Conservation (phyloP, 164 flowering plant genomes). For the Paratinospora sagittata region DNA sequence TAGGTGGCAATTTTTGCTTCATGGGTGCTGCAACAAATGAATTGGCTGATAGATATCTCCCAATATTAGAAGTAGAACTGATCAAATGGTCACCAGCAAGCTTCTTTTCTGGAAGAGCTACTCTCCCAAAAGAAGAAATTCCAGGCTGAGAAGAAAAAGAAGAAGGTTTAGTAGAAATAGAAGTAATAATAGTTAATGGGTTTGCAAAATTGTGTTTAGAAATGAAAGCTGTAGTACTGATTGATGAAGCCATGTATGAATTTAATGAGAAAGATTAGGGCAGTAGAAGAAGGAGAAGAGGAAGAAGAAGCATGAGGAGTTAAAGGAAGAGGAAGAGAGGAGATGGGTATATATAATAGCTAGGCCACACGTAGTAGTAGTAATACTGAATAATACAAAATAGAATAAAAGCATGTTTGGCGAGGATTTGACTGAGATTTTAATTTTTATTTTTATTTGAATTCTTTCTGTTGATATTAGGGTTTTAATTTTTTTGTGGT, state of each 20-base stretch:
- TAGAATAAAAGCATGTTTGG: constrained; percentile 21
- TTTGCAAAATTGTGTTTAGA: constrained; percentile 1
- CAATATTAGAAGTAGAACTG: background rate
- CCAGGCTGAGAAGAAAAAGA: background rate
- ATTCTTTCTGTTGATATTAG: too few species aligned
- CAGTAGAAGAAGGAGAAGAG: background rate
- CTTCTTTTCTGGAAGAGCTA: constrained; percentile 4
- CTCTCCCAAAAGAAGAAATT: background rate
- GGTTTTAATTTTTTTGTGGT: constrained; percentile 14
- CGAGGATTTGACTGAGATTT: constrained; percentile 27
- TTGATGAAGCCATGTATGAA: constrained; percentile 13
- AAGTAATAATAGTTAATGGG: background rate
- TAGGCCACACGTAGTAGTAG: background rate
- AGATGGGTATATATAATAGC: background rate
- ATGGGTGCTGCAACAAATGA: constrained; percentile 2
- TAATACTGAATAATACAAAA: background rate
- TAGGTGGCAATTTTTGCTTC: background rate
- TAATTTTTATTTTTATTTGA: background rate
- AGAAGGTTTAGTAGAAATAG: background rate
- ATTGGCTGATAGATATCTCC: background rate
- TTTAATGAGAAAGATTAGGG: too few species aligned
- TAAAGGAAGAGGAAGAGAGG: background rate
- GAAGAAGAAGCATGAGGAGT: background rate
- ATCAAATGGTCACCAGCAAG: background rate
- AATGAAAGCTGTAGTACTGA: background rate